Conservation (phyloP, 208 protist genomes). For the Trypanosoma avium region DNA sequence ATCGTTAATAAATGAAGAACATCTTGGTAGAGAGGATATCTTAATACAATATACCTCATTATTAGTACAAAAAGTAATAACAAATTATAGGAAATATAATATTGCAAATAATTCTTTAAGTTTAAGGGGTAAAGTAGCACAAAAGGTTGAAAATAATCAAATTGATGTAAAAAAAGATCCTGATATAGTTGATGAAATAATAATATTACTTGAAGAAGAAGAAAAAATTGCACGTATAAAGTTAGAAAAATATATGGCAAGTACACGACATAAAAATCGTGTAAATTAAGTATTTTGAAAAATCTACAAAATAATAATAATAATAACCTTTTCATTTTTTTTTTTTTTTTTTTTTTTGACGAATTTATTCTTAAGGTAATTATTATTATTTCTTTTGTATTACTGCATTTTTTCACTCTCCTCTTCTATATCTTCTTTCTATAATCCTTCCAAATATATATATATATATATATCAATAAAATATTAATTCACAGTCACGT, state of each 20-base stretch:
- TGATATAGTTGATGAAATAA: slow-evolving; percentile 1
- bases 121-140: not conserved
- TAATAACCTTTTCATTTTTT: not conserved
- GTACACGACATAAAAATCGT: not conserved
- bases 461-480: too few relatives aligned
- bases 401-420: too few relatives aligned
- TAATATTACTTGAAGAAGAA: slow-evolving; percentile 8
- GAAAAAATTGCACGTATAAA: slow-evolving; percentile 14
- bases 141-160: too few relatives aligned
- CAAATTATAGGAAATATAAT: not conserved
- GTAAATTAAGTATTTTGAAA: not conserved
- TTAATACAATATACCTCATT: not conserved
- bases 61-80: not conserved
- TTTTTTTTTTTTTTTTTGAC: slow-evolving; percentile 3
- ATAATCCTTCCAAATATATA: too few relatives aligned
- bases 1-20: slow-evolving; percentile 12
- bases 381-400: too few relatives aligned
- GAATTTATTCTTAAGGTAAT: too few relatives aligned
- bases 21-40: not conserved
- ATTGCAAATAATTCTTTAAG: slow-evolving; percentile 12
- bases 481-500: too few relatives aligned
- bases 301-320: too few relatives aligned
- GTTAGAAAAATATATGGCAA: slow-evolving; percentile 1
- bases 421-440: too few relatives aligned
- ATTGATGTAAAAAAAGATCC: not conserved